phyloP scores from a whole-genome alignment of 2,329 filamentous ascomycete species.

The Cytospora mali region DNA sequence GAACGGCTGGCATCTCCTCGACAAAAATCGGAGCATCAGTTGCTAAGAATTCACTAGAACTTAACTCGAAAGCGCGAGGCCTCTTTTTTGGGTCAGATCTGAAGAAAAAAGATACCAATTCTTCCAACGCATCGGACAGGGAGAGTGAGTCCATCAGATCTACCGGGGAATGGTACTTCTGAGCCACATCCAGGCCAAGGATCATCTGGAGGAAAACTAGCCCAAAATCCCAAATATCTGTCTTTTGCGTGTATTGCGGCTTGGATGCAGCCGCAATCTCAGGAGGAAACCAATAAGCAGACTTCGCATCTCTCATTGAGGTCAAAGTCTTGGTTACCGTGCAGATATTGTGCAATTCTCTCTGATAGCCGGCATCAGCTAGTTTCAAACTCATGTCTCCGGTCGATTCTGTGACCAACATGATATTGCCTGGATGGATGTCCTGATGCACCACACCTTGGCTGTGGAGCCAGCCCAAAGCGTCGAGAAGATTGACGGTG shows the following conservation, averaged over 20 bases:
- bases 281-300: slow-evolving; percentile 81
- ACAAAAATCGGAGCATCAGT: slow-evolving; percentile 64
- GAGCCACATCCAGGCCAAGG: slow-evolving; percentile 76
- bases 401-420: slow-evolving; percentile 70
- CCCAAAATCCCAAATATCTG: slow-evolving; percentile 94
- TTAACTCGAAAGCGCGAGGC: slow-evolving; percentile 76
- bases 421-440: slow-evolving; percentile 77
- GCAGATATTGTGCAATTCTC: slow-evolving; percentile 64
- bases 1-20: slow-evolving; percentile 45
- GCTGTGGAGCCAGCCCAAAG: slow-evolving; percentile 82
- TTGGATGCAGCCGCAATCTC: slow-evolving; percentile 69
- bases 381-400: slow-evolving; percentile 75
- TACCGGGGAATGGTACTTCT: slow-evolving; percentile 78
- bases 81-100: slow-evolving; percentile 81
- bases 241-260: slow-evolving; percentile 71
- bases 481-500: slow-evolving; percentile 91
- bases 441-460: slow-evolving; percentile 82
- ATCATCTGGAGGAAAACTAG: slow-evolving; percentile 92
- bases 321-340: slow-evolving; percentile 55
- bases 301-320: slow-evolving; percentile 64
- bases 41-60: slow-evolving; percentile 66
- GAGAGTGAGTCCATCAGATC: slow-evolving; percentile 71
- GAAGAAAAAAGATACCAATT: slow-evolving; percentile 83
- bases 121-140: slow-evolving; percentile 74
- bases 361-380: slow-evolving; percentile 72